Base-by-base conservation (phyloP, 208 protist species). In the Acanthamoeba lenticulata region DNA sequence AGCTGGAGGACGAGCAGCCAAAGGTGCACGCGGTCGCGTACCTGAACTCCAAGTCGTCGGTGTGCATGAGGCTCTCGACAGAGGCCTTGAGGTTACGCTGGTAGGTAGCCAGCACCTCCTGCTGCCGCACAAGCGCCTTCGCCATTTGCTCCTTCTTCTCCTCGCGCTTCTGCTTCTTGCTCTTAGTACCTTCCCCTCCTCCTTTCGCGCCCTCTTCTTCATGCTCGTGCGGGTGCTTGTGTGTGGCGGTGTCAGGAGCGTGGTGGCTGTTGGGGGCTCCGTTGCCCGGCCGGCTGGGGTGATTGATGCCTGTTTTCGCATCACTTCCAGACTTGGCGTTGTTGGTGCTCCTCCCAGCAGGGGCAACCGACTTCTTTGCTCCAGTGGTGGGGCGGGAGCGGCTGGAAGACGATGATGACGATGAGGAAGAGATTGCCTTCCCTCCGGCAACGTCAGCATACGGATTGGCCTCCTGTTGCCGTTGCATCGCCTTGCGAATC, bases 121-220 rank as follows among this genome's bases (percentile, higher is more conserved):
- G 40, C 47, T 88, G 79, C 44, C 79, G 38, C 79, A 40, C 45
- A 17, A 88, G 40, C 27, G 79, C 79, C 19, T 40, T 19, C 21
- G 3, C 65, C 57, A 60, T 65, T n/a, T 74, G 55, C 32, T 65
- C 19, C 15, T 62, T 49, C 83, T 90, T 62, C 55, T 90, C 55
- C 83, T 89, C 55, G 19, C 55, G 27, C 81, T 89, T 89, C 38
- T 89, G 45, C 42, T 57, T 89, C 55, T 89, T 89, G 49, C 55
- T 83, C 38, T 83, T 83, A 21, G 21, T 67, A 27, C 83, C 24
- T 62, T 90, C 32, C n/a, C 83, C 32, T 45, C 65, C 29, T 34
- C 29, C 65, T 65, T 92, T 4, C 38, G 17, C 65, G 69, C 44
- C 5, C 36, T 29, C 65, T 92, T 32, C 5, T 72, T 44, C 17